Percentiles rank a stretch among this genome's conserved stretches.
Evolutionary conservation across 257 asterid species (phyloP).

Genomic region (Solanum rostratum): DNA sequence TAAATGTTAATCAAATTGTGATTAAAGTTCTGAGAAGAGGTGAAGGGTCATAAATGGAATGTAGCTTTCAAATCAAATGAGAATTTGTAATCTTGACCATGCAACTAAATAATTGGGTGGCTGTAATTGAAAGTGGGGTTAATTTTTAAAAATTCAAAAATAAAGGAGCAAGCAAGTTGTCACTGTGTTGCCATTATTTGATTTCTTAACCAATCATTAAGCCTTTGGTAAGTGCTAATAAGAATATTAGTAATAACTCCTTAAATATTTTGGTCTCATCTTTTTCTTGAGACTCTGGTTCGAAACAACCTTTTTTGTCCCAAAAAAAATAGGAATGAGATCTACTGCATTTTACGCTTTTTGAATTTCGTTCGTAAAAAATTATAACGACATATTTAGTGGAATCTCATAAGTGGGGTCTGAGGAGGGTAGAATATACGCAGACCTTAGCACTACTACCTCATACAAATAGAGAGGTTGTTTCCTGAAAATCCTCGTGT

Average conservation of each 20-base stretch:
- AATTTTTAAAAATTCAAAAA: neutral
- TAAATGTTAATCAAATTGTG: neutral
- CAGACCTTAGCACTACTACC: too few relatives aligned
- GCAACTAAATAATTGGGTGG: slow-evolving; percentile 8
- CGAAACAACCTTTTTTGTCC: too few relatives aligned
- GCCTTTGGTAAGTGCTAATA: neutral
- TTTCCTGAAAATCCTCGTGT: too few relatives aligned
- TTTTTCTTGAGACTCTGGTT: too few relatives aligned
- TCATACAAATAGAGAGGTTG: too few relatives aligned
- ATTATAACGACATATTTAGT: too few relatives aligned
- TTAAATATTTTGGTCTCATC: neutral
- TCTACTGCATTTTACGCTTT: too few relatives aligned
- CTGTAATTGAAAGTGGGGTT: neutral
- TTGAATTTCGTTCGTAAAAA: too few relatives aligned
- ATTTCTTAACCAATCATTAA: neutral
- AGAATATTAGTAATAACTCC: neutral
- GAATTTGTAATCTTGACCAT: slow-evolving; percentile 23
- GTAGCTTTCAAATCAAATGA: slow-evolving; percentile 43
- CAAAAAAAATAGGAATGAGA: too few relatives aligned
- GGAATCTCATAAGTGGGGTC: accelerated
- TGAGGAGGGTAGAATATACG: too few relatives aligned
- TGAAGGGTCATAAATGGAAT: slow-evolving; percentile 4
- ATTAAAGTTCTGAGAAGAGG: neutral
- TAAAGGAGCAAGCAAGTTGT: neutral
- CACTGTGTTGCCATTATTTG: neutral